phyloP scores from a whole-genome alignment of 2,329 filamentous ascomycete genomes.

The Penicillium sp. region DNA sequence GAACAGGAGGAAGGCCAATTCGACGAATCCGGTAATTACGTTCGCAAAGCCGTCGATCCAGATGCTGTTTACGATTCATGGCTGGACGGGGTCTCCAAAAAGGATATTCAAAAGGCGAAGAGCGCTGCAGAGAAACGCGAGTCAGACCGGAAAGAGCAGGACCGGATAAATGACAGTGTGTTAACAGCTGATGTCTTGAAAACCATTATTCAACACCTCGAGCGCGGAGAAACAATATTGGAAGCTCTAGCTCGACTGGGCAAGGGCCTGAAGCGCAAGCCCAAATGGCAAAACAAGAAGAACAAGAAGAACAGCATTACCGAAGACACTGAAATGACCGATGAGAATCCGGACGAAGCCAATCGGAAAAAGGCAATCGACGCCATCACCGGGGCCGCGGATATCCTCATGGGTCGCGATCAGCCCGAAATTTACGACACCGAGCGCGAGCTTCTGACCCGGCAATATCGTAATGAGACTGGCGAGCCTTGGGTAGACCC shows the following conservation, averaged over 20 bases:
- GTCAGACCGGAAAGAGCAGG: slow-evolving; percentile 69
- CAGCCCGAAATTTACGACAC: slow-evolving; percentile 89
- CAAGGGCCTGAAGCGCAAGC: slow-evolving; percentile 61
- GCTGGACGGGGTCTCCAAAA: slow-evolving; percentile 90
- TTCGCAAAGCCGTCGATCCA: slow-evolving; percentile 84
- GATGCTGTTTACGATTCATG: slow-evolving; percentile 90
- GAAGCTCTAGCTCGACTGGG: slow-evolving; percentile 84
- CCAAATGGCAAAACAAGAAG: slow-evolving; percentile 63
- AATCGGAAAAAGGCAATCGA: slow-evolving; percentile 74
- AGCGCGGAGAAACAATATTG: slow-evolving; percentile 80
- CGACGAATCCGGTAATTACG: slow-evolving; percentile 86
- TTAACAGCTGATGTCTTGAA: slow-evolving; percentile 73
- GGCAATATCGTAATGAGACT: slow-evolving; percentile 81
- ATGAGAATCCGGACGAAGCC: slow-evolving; percentile 68
- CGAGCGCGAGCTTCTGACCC: slow-evolving; percentile 77
- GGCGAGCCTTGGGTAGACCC: slow-evolving; percentile 79
- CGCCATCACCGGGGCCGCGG: slow-evolving; percentile 83
- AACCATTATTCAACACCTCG: slow-evolving; percentile 70
- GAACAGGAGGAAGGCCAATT: slow-evolving; percentile 94
- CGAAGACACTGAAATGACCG: slow-evolving; percentile 70
- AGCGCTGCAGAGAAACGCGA: slow-evolving; percentile 86
- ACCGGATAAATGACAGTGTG: slow-evolving; percentile 72
- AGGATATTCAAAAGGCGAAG: slow-evolving; percentile 84
- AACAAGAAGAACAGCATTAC: slow-evolving; percentile 47
- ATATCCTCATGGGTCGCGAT: slow-evolving; percentile 79